Conservation (phyloP, 345 rosid species). For the Aegle marmelos region DNA sequence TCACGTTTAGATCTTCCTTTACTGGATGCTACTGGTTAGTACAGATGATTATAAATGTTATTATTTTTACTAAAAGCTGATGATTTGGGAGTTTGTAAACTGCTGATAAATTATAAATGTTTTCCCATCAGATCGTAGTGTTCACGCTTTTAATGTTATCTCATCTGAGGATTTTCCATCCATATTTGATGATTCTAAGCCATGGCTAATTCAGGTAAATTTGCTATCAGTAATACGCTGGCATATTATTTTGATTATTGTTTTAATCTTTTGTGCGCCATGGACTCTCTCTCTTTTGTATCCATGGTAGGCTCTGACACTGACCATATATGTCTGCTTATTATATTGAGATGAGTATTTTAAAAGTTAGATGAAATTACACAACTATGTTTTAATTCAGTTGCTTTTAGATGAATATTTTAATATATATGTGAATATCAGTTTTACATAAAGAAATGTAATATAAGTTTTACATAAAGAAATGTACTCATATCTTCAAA, state of each 20-base stretch:
- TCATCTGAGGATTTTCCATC: conserved; percentile 45
- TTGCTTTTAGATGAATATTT: neutral
- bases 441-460: neutral
- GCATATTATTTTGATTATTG: neutral
- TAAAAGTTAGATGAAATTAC: neutral
- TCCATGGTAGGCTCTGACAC: neutral
- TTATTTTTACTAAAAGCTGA: neutral
- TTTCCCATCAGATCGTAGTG: conserved; percentile 38
- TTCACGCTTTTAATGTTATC: conserved; percentile 45
- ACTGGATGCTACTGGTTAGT: conserved; percentile 66
- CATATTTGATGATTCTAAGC: conserved; percentile 50
- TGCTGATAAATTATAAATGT: conserved; percentile 11
- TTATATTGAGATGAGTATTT: neutral
- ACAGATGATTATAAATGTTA: neutral
- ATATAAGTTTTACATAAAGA: neutral
- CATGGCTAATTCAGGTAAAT: conserved; percentile 75
- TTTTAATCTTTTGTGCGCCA: neutral
- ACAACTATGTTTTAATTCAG: too few relatives aligned
- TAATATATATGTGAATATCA: neutral
- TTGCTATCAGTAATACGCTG: neutral
- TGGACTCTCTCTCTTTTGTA: neutral
- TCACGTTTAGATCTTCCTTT: conserved; percentile 55
- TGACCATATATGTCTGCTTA: neutral
- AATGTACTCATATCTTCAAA: neutral
- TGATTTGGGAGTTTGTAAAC: conserved; percentile 1